A percentile compares a stretch with the other conserved stretches of the same genome.
These are phyloP conservation scores for Hortiboletus rubellus DNA, from an alignment of 1,284 basidiomycete genomes.

Conservation along the genomic window DNA sequence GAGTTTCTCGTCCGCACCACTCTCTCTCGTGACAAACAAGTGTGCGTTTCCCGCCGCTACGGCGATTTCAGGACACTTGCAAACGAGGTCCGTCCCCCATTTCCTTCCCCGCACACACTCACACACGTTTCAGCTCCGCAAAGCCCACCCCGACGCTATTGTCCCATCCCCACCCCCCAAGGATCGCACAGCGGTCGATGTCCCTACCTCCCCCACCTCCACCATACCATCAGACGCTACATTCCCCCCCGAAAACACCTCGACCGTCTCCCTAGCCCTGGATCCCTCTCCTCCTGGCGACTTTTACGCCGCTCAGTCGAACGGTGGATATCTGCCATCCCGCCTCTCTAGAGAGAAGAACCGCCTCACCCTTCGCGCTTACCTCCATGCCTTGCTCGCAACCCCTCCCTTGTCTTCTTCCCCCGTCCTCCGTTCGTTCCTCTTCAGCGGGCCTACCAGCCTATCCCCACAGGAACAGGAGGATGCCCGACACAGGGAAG, in stretches of 20 bases:
- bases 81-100: constrained; percentile 61
- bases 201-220: constrained; percentile 34
- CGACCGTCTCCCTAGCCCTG: constrained; percentile 1
- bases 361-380: constrained; percentile 89
- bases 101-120: constrained; percentile 2
- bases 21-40: constrained; percentile 68
- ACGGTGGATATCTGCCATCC: constrained; percentile 26
- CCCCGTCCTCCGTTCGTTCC: constrained; percentile 83
- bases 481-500: constrained; percentile 80
- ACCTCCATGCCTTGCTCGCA: constrained; percentile 80
- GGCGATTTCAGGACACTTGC: constrained; percentile 91
- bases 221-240: background rate
- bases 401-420: constrained; percentile 79
- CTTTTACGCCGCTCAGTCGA: background rate
- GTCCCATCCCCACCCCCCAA: constrained; percentile 84
- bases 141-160: constrained; percentile 76
- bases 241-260: background rate
- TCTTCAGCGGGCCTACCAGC: constrained; percentile 75
- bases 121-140: constrained; percentile 62
- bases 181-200: constrained; percentile 72
- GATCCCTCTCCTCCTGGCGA: constrained; percentile 7
- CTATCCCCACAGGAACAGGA: constrained; percentile 76
- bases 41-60: constrained; percentile 90
- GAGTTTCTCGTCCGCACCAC: constrained; percentile 95
- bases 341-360: constrained; percentile 92